These are phyloP conservation scores for Abrus pulchellus DNA, from an alignment of 306 rosid genomes.

Conservation along the genomic window DNA sequence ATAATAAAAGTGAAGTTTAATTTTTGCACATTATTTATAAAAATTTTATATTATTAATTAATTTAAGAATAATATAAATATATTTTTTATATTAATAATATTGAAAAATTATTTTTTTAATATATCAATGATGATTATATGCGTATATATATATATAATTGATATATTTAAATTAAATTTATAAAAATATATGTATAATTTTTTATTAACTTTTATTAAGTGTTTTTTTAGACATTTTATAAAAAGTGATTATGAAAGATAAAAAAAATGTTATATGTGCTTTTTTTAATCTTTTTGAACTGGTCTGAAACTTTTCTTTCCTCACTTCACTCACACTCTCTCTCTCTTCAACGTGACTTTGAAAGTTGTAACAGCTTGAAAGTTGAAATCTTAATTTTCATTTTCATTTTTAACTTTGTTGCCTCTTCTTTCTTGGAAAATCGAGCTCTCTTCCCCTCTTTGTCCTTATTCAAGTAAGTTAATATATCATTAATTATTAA, in stretches of 20 bases:
- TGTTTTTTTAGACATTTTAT: no score
- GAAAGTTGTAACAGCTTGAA: slow-evolving; percentile 48
- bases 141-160: no score
- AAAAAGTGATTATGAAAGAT: not conserved
- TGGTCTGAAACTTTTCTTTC: slow-evolving; percentile 44
- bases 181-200: no score
- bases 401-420: not conserved
- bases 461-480: not conserved
- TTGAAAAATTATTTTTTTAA: no score
- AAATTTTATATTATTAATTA: no score
- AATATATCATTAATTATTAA: slow-evolving; percentile 14
- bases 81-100: no score
- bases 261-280: not conserved
- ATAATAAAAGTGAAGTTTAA: no score
- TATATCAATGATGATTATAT: no score
- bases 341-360: slow-evolving; percentile 67
- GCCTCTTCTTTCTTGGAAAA: slow-evolving; percentile 28
- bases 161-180: no score
- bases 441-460: slow-evolving; percentile 27
- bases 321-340: slow-evolving; percentile 52
- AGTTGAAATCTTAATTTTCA: slow-evolving; percentile 33
- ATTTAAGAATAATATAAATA: no score
- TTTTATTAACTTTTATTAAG: no score
- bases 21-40: no score
- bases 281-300: not conserved